Evolutionary conservation across 768 basidiomycete species (phyloP), one percentile per base, ranked within the genome.

Genomic region (Russula sp.): DNA sequence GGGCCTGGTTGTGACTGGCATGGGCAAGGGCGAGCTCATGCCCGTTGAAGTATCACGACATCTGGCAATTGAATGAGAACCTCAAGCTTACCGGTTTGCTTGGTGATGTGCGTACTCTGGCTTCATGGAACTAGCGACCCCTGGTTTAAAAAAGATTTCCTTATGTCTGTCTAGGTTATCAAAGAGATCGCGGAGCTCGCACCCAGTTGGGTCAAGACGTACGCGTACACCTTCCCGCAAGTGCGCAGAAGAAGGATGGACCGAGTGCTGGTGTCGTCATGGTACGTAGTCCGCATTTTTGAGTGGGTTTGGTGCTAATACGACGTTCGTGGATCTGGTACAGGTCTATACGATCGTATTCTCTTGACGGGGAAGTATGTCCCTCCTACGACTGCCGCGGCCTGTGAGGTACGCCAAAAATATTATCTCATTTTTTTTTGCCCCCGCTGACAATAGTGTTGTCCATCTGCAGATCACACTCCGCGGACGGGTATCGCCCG

Each of bases 181-280:
- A n/a, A n/a, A n/a, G n/a, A n/a, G n/a, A n/a, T n/a, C n/a, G n/a
- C n/a, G n/a, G n/a, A n/a, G n/a, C n/a, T n/a, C n/a, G n/a, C n/a
- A n/a, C n/a, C n/a, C n/a, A n/a, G n/a, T n/a, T n/a, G n/a, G n/a
- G n/a, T n/a, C n/a, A n/a, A n/a, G 93, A 97, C 71, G 77, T 98
- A 11, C 95, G 97, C 70, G 94, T 93, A 0, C 93, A 97, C 72
- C 96, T 9, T 95, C 94, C 1, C 83, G n/a, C 90, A 1, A 94
- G 94, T 0, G 90, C 92, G 2, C 89, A 94, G 75, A 92, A 87
- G 82, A 97, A 96, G 77, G 94, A 96, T 71, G 94, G 94, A 0
- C 93, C 94, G 0, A 92, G 89, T 71, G 94, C 93, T 0, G 94
- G 93, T 2, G 80, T 95, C 26, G 90, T 91, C 0, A 93, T 95